Evolutionary conservation across 805 yeast species (phyloP).

Genomic region (Ogataea nonfermentans): DNA sequence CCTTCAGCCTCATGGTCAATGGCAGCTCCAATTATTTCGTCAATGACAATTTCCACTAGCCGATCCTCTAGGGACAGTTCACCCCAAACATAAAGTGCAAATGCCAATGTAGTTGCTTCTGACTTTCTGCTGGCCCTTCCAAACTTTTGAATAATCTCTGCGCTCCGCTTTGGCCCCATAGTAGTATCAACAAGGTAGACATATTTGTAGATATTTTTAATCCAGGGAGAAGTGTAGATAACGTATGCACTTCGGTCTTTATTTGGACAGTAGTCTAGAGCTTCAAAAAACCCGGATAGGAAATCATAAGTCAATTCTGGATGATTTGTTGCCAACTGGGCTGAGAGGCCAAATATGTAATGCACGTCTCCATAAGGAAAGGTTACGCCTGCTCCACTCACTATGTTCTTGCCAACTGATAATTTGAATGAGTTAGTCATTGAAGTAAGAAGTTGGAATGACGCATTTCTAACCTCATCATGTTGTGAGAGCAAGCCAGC

Average conservation of each 20-base stretch:
- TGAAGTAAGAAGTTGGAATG: slow-evolving; percentile 62
- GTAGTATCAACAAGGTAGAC: slow-evolving; percentile 55
- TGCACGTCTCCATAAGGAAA: slow-evolving; percentile 68
- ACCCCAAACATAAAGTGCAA: slow-evolving; percentile 67
- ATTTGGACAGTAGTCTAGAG: slow-evolving; percentile 41
- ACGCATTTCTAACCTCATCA: slow-evolving; percentile 57
- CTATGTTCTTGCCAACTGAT: slow-evolving; percentile 55
- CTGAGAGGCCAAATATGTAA: slow-evolving; percentile 56
- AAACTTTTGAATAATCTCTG: slow-evolving; percentile 59
- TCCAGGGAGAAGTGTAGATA: slow-evolving; percentile 70
- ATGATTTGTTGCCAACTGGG: slow-evolving; percentile 50
- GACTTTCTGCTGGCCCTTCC: slow-evolving; percentile 56
- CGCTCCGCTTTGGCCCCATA: slow-evolving; percentile 58
- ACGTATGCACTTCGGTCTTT: slow-evolving; percentile 41
- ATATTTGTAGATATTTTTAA: slow-evolving; percentile 57
- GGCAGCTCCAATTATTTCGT: slow-evolving; percentile 71
- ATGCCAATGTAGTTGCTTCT: slow-evolving; percentile 46
- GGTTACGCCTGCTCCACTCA: slow-evolving; percentile 55
- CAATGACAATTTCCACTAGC: slow-evolving; percentile 56
- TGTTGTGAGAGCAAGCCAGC: slow-evolving; percentile 64
- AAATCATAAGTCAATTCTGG: slow-evolving; percentile 64
- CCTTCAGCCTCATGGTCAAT: slow-evolving; percentile 78
- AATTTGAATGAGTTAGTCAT: slow-evolving; percentile 58
- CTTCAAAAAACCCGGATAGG: slow-evolving; percentile 46
- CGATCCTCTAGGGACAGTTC: slow-evolving; percentile 60